phyloP scores from a whole-genome alignment of 2,329 filamentous ascomycete species.

The Fusarium scirpi region DNA sequence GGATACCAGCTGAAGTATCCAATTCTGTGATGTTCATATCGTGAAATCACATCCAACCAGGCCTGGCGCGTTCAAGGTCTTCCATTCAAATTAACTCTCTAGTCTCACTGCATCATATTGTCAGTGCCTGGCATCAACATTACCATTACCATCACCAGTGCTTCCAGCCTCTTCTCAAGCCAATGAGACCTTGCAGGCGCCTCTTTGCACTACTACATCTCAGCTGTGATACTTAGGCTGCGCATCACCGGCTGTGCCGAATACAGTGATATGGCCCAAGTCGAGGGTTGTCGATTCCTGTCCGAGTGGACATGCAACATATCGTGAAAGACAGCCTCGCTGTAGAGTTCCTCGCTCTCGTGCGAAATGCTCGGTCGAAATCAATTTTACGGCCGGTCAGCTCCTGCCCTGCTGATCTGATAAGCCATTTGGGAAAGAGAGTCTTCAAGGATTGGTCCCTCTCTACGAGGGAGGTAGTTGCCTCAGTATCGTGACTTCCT shows the following conservation, averaged over 20 bases:
- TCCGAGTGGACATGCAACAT: conserved; percentile 17
- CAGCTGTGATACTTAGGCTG: conserved; percentile 27
- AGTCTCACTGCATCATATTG: conserved; percentile 5
- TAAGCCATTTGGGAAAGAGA: conserved; percentile 15
- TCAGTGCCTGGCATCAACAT: conserved; percentile 5
- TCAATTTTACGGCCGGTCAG: neutral
- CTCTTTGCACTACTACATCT: conserved; percentile 30
- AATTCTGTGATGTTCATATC: neutral
- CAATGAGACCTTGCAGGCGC: conserved; percentile 19
- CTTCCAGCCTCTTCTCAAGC: conserved; percentile 4
- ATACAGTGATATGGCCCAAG: conserved; percentile 1
- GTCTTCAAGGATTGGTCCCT: neutral
- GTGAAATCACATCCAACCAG: neutral
- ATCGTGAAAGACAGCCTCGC: conserved; percentile 8
- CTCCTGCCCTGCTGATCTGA: conserved; percentile 6
- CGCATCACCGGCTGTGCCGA: conserved; percentile 22
- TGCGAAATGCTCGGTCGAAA: conserved; percentile 6
- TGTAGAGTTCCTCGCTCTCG: conserved; percentile 12
- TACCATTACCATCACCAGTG: conserved; percentile 8
- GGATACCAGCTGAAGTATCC: neutral
- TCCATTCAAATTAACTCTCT: conserved; percentile 2
- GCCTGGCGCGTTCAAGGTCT: neutral
- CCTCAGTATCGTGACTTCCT: conserved; percentile 12
- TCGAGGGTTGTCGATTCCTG: conserved; percentile 5
- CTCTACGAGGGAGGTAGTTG: neutral